These are phyloP conservation scores for Sporothrix protearum DNA, from an alignment of 2,329 filamentous ascomycete genomes.

Conservation along the genomic window DNA sequence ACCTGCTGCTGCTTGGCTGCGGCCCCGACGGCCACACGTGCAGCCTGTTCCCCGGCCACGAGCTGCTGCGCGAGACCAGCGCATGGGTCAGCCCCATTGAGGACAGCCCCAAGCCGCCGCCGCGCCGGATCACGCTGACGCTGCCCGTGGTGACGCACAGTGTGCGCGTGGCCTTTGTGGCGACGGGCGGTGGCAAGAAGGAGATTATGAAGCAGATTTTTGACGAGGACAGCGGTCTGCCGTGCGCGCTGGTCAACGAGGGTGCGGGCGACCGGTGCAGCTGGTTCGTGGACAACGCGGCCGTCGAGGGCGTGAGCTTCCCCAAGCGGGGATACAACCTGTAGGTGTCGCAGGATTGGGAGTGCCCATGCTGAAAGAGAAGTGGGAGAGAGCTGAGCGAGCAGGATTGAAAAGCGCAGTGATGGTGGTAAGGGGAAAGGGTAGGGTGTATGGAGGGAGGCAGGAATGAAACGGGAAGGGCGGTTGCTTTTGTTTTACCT, in stretches of 20 bases:
- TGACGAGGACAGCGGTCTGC: slow-evolving; percentile 73
- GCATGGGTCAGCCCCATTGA: slow-evolving; percentile 92
- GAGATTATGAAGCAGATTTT: slow-evolving; percentile 91
- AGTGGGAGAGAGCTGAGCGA: background rate
- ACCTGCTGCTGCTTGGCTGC: slow-evolving; percentile 87
- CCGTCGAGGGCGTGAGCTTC: slow-evolving; percentile 80
- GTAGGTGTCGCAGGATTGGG: slow-evolving; percentile 32
- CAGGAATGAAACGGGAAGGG: background rate
- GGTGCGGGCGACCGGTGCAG: slow-evolving; percentile 78
- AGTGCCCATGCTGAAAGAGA: background rate
- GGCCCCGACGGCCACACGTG: slow-evolving; percentile 97
- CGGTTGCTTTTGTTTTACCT: slow-evolving; percentile 7
- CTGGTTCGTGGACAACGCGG: slow-evolving; percentile 90
- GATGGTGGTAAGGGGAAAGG: background rate
- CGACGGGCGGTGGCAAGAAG: slow-evolving; percentile 85
- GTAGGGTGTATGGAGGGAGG: background rate
- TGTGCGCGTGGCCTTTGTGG: slow-evolving; percentile 83
- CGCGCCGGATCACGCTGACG: slow-evolving; percentile 85
- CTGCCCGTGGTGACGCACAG: slow-evolving; percentile 87
- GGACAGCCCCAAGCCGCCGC: slow-evolving; percentile 92
- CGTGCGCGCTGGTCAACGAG: slow-evolving; percentile 84
- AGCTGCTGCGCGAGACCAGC: slow-evolving; percentile 76
- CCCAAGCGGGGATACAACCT: slow-evolving; percentile 65
- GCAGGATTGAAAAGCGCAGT: background rate
- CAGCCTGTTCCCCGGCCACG: slow-evolving; percentile 88